phyloP scores from a whole-genome alignment of 2,329 filamentous ascomycete species.

The Penicillium crustosum region DNA sequence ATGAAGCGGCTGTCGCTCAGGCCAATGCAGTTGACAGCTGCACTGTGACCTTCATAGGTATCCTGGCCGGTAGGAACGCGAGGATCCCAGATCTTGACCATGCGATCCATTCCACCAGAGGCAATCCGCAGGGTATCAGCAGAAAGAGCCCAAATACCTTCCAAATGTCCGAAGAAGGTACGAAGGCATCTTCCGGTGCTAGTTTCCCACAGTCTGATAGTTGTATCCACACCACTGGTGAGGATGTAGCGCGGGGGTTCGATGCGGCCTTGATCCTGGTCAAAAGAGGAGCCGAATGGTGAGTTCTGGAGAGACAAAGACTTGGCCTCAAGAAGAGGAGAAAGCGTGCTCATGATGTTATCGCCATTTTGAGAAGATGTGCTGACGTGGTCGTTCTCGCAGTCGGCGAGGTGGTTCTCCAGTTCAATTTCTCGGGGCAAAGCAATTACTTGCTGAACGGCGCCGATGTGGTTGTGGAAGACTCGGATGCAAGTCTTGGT shows the following conservation, averaged over 20 bases:
- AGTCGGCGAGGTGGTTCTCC: slow-evolving; percentile 64
- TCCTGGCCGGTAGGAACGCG: slow-evolving; percentile 86
- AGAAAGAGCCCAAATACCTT: slow-evolving; percentile 91
- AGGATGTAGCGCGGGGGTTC: slow-evolving; percentile 87
- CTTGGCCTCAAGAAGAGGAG: slow-evolving; percentile 26
- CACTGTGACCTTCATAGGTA: slow-evolving; percentile 86
- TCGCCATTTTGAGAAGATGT: slow-evolving; percentile 33
- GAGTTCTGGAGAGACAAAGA: slow-evolving; percentile 46
- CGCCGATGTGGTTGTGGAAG: slow-evolving; percentile 88
- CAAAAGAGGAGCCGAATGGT: slow-evolving; percentile 63
- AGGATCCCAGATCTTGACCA: slow-evolving; percentile 96
- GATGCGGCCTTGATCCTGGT: slow-evolving; percentile 60
- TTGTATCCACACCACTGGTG: slow-evolving; percentile 86
- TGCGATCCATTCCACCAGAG: slow-evolving; percentile 86
- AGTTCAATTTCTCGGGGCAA: slow-evolving; percentile 87
- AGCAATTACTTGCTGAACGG: slow-evolving; percentile 86
- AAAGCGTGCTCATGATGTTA: slow-evolving; percentile 25
- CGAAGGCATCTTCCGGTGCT: slow-evolving; percentile 77
- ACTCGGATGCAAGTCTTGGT: slow-evolving; percentile 71
- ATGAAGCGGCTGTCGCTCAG: slow-evolving; percentile 87
- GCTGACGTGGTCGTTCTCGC: slow-evolving; percentile 57
- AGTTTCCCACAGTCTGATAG: slow-evolving; percentile 90
- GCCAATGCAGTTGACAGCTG: slow-evolving; percentile 89
- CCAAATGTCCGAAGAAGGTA: slow-evolving; percentile 94
- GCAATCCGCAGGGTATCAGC: slow-evolving; percentile 87